Conservation (phyloP, 257 asterid species). For the Schizonepeta tenuifolia region DNA sequence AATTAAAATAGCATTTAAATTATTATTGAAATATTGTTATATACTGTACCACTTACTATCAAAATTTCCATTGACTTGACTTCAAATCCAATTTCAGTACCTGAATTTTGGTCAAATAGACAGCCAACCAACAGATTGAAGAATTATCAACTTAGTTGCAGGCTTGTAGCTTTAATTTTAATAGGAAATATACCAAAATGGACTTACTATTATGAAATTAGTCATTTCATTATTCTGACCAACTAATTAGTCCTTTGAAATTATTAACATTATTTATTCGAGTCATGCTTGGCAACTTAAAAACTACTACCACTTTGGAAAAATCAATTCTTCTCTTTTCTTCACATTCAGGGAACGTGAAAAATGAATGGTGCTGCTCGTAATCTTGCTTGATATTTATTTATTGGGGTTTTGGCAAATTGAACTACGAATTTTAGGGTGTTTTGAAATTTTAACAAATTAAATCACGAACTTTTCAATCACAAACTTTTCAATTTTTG, state of each 20-base stretch:
- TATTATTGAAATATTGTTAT: too few relatives aligned
- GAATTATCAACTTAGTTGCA: background rate
- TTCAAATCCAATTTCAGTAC: background rate
- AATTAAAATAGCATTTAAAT: background rate
- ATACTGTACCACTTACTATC: background rate
- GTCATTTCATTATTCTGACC: background rate
- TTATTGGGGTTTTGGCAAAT: too few relatives aligned
- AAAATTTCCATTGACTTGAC: background rate
- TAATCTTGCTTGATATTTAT: background rate
- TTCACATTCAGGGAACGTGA: background rate
- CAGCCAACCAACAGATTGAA: background rate
- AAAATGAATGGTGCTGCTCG: background rate
- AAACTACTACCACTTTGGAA: slow-evolving; percentile 1
- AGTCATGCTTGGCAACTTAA: background rate
- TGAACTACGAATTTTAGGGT: too few relatives aligned
- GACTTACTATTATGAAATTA: background rate
- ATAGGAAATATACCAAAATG: background rate
- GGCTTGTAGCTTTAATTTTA: background rate
- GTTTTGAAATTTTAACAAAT: too few relatives aligned
- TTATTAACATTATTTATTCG: background rate
- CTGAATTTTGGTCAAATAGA: background rate
- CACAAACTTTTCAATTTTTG: too few relatives aligned
- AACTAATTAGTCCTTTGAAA: background rate
- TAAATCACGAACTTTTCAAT: too few relatives aligned
- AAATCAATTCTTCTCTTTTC: slow-evolving; percentile 5